phyloP scores from a whole-genome alignment of 1,139 yeast species.

The Pichia sp. region DNA sequence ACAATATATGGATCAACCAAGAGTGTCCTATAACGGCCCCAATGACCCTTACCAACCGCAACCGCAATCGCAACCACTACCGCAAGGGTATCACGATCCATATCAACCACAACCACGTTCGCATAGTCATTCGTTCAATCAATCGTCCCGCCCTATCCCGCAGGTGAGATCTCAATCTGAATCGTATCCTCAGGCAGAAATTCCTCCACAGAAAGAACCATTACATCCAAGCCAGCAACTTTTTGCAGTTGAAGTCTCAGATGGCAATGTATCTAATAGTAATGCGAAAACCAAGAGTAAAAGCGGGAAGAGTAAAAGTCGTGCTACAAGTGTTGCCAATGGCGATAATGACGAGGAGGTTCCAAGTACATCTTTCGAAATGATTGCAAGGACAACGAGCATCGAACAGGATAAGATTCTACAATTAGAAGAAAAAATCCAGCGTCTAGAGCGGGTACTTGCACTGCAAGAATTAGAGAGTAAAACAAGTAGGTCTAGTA shows the following conservation, averaged over 20 bases:
- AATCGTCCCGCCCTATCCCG: background rate
- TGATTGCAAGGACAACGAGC: background rate
- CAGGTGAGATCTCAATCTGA: conserved; percentile 2
- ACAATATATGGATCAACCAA: conserved; percentile 2
- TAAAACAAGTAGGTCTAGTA: conserved; percentile 4
- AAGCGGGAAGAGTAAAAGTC: background rate
- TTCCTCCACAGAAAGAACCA: background rate
- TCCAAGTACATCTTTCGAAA: background rate
- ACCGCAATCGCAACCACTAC: conserved; percentile 11
- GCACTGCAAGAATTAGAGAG: conserved; percentile 22
- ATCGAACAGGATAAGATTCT: conserved; percentile 23
- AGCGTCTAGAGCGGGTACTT: conserved; percentile 26
- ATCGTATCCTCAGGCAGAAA: background rate
- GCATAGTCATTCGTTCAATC: conserved; percentile 5
- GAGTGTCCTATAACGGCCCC: background rate
- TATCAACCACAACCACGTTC: conserved; percentile 6
- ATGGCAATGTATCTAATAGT: background rate
- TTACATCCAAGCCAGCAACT: conserved; percentile 8
- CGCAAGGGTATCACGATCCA: conserved; percentile 1
- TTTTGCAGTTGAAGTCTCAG: conserved; percentile 3
- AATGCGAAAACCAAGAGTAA: background rate
- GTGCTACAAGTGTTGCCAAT: background rate
- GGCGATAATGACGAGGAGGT: background rate
- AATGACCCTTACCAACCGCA: conserved; percentile 6
- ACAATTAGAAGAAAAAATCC: conserved; percentile 30